Evolutionary conservation across 805 yeast genomes (phyloP).

Genomic region (Starmerella davenportii): DNA sequence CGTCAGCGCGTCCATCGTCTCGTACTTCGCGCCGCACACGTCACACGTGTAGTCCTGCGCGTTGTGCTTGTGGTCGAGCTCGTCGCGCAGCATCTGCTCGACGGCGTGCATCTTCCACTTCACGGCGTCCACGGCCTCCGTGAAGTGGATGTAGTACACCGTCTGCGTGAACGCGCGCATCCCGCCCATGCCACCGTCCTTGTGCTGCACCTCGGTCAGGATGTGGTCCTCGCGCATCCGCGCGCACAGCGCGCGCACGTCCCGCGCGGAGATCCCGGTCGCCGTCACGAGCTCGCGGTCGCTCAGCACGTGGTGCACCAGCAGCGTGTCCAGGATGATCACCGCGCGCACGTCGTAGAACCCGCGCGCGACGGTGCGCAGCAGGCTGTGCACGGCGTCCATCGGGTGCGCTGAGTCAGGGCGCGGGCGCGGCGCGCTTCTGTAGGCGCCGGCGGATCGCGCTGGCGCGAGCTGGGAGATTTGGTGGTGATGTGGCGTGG

Average conservation of each 20-base stretch:
- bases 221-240: constrained; percentile 70
- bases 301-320: constrained; percentile 73
- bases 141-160: constrained; percentile 70
- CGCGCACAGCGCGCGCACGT: constrained; percentile 65
- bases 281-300: constrained; percentile 80
- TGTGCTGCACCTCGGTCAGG: constrained; percentile 25
- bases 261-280: constrained; percentile 71
- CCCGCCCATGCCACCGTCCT: constrained; percentile 38
- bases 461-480: too few species aligned
- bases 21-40: constrained; percentile 59
- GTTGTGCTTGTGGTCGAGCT: constrained; percentile 64
- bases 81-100: constrained; percentile 61
- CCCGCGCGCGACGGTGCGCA: constrained; percentile 68
- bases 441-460: not conserved
- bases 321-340: constrained; percentile 67
- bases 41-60: constrained; percentile 93
- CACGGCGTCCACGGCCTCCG: constrained; percentile 87
- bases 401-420: too few species aligned
- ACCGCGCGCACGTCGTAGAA: constrained; percentile 76
- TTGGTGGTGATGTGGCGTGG: too few species aligned
- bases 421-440: too few species aligned
- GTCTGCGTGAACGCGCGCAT: constrained; percentile 58
- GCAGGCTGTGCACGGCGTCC: constrained; percentile 32
- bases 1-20: constrained; percentile 76
- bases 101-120: constrained; percentile 91